Conservation (phyloP, 1,284 basidiomycete species). For the Filobasidium uniguttulatum region DNA sequence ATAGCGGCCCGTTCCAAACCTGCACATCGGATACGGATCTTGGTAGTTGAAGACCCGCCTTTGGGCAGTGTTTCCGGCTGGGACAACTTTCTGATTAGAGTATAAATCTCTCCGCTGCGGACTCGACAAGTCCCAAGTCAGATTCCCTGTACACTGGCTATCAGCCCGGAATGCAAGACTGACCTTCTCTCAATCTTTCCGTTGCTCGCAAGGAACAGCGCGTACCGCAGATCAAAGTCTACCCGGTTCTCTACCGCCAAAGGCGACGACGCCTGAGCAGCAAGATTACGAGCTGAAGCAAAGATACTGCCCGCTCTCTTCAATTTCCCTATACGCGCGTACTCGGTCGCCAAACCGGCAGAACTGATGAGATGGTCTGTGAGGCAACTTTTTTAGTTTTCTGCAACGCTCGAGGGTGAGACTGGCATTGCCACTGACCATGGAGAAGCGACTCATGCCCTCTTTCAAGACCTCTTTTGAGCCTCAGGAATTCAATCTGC, state of each 20-base stretch:
- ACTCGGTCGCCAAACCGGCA: conserved; percentile 59
- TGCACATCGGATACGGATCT: conserved; percentile 47
- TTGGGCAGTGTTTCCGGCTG: conserved; percentile 29
- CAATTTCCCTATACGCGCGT: conserved; percentile 58
- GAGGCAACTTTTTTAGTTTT: background rate
- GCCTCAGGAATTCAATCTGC: conserved; percentile 7
- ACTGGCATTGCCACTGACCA: conserved; percentile 14
- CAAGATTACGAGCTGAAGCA: conserved; percentile 42
- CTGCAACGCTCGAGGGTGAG: conserved; percentile 34
- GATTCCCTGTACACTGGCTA: background rate
- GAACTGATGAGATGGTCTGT: conserved; percentile 54
- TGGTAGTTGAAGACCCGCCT: conserved; percentile 42
- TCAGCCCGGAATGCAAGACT: conserved; percentile 17
- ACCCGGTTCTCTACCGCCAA: conserved; percentile 33
- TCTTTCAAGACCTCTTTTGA: conserved; percentile 8
- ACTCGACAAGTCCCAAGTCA: background rate
- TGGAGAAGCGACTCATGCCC: conserved; percentile 1
- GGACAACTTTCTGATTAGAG: conserved; percentile 45
- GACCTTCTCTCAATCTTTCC: conserved; percentile 55
- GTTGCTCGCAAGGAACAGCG: conserved; percentile 49
- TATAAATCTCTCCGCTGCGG: conserved; percentile 45
- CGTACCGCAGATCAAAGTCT: conserved; percentile 50
- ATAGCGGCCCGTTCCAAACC: conserved; percentile 55
- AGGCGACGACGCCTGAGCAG: conserved; percentile 30
- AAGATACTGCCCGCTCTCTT: conserved; percentile 54